These are phyloP conservation scores for Taphrina sp. DNA, from an alignment of 1,139 yeast species.

Conservation along the genomic window DNA sequence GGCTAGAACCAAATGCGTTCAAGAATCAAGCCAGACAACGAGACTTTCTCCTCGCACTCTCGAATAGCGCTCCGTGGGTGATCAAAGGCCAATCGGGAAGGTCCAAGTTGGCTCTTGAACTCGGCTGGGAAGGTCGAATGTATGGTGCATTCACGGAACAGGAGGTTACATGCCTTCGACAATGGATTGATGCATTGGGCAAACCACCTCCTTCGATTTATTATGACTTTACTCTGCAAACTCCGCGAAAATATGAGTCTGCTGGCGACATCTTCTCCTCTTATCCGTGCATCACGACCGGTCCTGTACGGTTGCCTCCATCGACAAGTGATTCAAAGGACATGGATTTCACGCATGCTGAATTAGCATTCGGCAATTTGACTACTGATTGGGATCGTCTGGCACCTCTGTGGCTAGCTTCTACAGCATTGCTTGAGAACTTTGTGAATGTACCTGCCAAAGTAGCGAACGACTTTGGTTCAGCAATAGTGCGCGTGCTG, in stretches of 20 bases:
- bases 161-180: not conserved
- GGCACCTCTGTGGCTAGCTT: not conserved
- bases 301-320: too few species aligned
- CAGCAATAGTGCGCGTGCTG: not conserved
- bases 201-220: not conserved
- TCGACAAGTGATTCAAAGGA: not conserved
- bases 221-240: not conserved
- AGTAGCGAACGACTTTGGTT: not conserved
- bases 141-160: conserved; percentile 1
- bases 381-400: not conserved
- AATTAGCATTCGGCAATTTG: not conserved
- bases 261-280: not conserved
- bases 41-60: not conserved
- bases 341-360: not conserved
- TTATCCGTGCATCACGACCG: too few species aligned
- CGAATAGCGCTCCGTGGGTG: not conserved
- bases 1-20: not conserved
- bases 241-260: not conserved
- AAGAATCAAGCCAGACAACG: not conserved
- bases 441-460: not conserved
- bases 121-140: not conserved
- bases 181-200: not conserved
- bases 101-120: not conserved
- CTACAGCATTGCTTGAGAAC: not conserved
- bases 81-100: not conserved